Conservation (phyloP, 2,329 filamentous ascomycete genomes). For the Dothistroma septosporum region DNA sequence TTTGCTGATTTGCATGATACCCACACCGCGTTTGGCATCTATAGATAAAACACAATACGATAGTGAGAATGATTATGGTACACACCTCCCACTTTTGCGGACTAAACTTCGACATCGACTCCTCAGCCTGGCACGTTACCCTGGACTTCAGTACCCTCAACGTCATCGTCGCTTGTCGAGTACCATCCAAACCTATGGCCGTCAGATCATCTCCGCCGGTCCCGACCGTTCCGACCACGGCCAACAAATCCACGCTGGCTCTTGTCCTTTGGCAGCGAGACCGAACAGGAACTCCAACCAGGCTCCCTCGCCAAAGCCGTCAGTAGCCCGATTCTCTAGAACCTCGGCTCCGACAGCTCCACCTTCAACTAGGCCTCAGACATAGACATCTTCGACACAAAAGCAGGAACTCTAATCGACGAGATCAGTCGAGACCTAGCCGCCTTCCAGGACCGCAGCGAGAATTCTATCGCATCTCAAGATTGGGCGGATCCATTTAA, state of each 20-base stretch:
- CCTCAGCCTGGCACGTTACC: conserved; percentile 29
- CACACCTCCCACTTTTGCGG: neutral
- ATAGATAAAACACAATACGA: neutral
- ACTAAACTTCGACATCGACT: conserved; percentile 33
- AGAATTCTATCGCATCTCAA: conserved; percentile 40
- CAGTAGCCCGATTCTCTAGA: conserved; percentile 41
- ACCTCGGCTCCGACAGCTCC: conserved; percentile 37
- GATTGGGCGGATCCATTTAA: conserved; percentile 40
- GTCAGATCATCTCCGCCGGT: conserved; percentile 35
- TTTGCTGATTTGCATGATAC: neutral
- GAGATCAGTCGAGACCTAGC: conserved; percentile 34
- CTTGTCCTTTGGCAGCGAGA: conserved; percentile 40
- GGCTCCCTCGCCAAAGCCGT: conserved; percentile 34
- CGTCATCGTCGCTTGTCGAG: conserved; percentile 30
- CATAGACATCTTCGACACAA: conserved; percentile 33
- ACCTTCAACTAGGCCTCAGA: conserved; percentile 39
- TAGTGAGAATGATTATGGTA: neutral
- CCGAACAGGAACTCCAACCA: conserved; percentile 38
- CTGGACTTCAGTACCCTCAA: neutral
- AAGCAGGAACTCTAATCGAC: conserved; percentile 38
- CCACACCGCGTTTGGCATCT: neutral
- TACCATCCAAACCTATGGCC: conserved; percentile 31
- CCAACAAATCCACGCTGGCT: conserved; percentile 38
- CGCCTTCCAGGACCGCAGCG: conserved; percentile 31
- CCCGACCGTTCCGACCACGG: conserved; percentile 25